These are phyloP conservation scores for Xanthoconium separans DNA, from an alignment of 1,284 basidiomycete genomes.

Conservation along the genomic window DNA sequence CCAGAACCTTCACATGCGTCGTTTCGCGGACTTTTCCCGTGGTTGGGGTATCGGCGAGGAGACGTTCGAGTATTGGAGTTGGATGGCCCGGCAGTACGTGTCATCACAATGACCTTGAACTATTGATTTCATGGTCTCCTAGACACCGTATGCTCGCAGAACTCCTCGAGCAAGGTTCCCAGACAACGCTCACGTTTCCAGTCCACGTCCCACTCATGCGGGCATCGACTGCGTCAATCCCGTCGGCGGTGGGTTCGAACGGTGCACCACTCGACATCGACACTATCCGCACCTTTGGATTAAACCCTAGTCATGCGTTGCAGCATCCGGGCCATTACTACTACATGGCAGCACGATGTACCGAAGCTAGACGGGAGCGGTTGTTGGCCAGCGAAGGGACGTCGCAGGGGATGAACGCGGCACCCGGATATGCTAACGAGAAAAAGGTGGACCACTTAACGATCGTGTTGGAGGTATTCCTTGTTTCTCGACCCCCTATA, in stretches of 20 bases:
- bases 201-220: constrained; percentile 47
- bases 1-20: constrained; percentile 80
- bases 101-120: not conserved
- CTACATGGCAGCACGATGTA: constrained; percentile 83
- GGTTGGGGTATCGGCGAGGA: constrained; percentile 98
- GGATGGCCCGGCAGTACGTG: constrained; percentile 87
- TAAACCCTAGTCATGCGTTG: constrained; percentile 71
- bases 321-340: constrained; percentile 93
- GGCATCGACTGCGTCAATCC: constrained; percentile 22
- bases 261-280: constrained; percentile 45
- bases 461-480: constrained; percentile 72
- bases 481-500: not conserved
- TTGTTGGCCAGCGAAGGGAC: constrained; percentile 57
- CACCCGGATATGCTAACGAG: constrained; percentile 78
- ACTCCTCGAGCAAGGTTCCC: constrained; percentile 78
- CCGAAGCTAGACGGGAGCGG: constrained; percentile 68
- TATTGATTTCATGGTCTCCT: not conserved
- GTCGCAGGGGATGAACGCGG: constrained; percentile 30
- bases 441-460: constrained; percentile 85
- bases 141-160: constrained; percentile 89
- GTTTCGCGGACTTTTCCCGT: constrained; percentile 84
- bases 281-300: constrained; percentile 51
- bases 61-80: constrained; percentile 97
- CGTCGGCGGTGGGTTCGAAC: constrained; percentile 16
- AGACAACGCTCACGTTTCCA: constrained; percentile 67